Percentiles rank a stretch among this genome's conserved stretches.
Evolutionary conservation across 2,329 filamentous ascomycete species (phyloP).

Genomic region (Calonectria leucothoes): DNA sequence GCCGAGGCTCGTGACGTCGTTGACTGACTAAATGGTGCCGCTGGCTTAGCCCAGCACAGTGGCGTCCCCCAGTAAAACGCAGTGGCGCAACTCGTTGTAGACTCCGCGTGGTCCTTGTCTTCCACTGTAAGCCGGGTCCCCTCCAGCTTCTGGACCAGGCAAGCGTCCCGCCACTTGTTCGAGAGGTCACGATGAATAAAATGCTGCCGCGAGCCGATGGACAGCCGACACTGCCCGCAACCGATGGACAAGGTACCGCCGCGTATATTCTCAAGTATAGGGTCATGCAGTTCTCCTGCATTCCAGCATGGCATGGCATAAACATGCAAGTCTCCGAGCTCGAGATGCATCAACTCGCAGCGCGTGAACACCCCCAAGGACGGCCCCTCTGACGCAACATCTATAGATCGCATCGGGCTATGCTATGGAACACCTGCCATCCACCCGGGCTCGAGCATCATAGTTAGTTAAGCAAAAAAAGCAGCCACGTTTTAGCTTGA

Average conservation of each 20-base stretch:
- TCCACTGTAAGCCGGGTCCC: neutral
- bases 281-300: conserved; percentile 9
- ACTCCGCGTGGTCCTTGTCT: neutral
- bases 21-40: conserved; percentile 7
- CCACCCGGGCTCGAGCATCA: neutral
- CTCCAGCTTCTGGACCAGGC: neutral
- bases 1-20: conserved; percentile 19
- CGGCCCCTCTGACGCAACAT: neutral
- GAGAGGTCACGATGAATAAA: neutral
- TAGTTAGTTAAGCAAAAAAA: neutral
- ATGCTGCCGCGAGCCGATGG: neutral
- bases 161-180: neutral
- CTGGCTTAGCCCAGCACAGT: neutral
- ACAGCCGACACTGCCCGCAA: neutral
- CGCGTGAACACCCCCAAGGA: neutral
- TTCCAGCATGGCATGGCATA: neutral
- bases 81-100: conserved; percentile 8
- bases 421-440: neutral
- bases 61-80: neutral
- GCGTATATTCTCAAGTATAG: neutral
- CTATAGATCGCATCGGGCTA: neutral
- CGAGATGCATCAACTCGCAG: neutral
- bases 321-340: neutral
- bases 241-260: neutral
- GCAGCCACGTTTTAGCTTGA: conserved; percentile 1